Conservation (phyloP, 75 land plant species). For the Azolla pinnata region DNA sequence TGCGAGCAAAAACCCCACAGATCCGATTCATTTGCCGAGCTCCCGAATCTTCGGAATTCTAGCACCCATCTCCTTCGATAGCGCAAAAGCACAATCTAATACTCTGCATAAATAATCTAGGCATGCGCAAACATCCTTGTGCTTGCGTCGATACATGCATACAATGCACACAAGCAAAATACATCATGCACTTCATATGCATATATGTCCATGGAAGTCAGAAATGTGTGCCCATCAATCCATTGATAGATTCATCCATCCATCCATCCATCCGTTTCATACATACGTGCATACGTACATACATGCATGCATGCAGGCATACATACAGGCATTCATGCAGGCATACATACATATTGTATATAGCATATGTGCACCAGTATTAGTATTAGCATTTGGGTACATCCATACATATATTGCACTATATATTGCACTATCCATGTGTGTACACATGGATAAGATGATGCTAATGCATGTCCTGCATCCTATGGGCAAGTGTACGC, state of each 20-base stretch:
- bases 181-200: no score
- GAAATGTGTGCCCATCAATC: background rate
- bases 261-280: background rate
- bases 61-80: no score
- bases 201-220: background rate
- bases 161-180: no score
- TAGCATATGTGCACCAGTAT: background rate
- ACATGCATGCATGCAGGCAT: background rate
- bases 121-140: background rate
- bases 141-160: background rate
- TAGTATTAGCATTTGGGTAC: background rate
- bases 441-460: background rate
- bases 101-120: no score
- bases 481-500: background rate
- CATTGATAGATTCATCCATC: background rate
- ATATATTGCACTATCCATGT: no score
- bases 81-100: no score
- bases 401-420: background rate
- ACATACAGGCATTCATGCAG: background rate
- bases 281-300: constrained; percentile 1
- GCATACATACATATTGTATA: background rate
- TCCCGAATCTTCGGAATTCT: no score
- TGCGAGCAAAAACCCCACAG: no score
- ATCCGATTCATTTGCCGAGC: no score
- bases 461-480: background rate